Conservation (phyloP, 1,139 yeast genomes). For the Kurtzmaniella quercitrusa region DNA sequence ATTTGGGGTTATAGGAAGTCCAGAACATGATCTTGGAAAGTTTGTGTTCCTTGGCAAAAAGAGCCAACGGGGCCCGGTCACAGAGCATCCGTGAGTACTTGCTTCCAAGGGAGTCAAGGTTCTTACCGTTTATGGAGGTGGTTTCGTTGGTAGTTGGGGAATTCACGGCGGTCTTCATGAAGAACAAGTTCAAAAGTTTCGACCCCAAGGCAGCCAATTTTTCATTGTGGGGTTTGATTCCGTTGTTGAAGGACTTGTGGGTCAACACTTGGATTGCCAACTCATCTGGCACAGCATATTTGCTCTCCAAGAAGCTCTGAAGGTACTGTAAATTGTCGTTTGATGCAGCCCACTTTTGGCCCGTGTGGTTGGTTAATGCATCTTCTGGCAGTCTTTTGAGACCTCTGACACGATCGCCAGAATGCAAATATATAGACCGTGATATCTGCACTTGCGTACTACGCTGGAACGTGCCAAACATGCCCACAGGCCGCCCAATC, state of each 20-base stretch:
- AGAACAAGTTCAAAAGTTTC: constrained; percentile 59
- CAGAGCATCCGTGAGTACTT: constrained; percentile 47
- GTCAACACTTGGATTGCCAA: constrained; percentile 75
- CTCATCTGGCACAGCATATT: constrained; percentile 47
- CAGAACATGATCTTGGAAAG: constrained; percentile 65
- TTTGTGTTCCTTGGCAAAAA: constrained; percentile 46
- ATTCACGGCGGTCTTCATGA: constrained; percentile 49
- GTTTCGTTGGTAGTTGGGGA: constrained; percentile 23
- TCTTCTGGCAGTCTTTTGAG: constrained; percentile 72
- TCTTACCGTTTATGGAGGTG: constrained; percentile 47
- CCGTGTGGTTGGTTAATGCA: constrained; percentile 53
- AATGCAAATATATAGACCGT: constrained; percentile 37
- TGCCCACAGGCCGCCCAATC: not conserved
- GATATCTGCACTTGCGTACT: constrained; percentile 1
- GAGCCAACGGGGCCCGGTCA: constrained; percentile 48
- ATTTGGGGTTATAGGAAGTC: constrained; percentile 55
- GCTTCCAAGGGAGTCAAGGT: constrained; percentile 64
- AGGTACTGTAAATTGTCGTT: constrained; percentile 45
- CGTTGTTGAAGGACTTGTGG: constrained; percentile 93
- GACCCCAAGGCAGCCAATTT: constrained; percentile 76
- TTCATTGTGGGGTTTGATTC: constrained; percentile 83
- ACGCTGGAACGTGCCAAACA: not conserved
- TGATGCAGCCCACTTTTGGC: constrained; percentile 54
- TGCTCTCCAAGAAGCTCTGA: constrained; percentile 38
- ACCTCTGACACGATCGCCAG: constrained; percentile 67